Base-by-base conservation (phyloP, 306 rosid species). In the Macrotyloma uniflorum region DNA sequence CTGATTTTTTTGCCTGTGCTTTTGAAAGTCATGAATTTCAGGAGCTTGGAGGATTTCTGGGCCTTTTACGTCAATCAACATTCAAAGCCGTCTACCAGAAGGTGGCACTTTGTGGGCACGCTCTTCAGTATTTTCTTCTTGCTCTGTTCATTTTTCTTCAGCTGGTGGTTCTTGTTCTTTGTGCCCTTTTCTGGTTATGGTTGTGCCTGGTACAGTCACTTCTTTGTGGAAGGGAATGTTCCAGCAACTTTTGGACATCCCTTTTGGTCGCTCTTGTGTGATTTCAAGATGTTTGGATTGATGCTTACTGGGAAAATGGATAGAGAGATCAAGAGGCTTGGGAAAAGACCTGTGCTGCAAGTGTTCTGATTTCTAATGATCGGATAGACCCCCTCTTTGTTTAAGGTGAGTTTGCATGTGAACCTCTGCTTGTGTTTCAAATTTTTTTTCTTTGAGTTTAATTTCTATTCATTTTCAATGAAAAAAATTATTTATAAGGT, bases 311-410 rank as follows among this genome's bases (percentile, higher is more conserved):
- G 99, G 13, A 74, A 89, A 62, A 95, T 95, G 98, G 99, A 95
- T 79, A 93, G 84, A 89, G 99, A 95, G 90, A 95, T 95, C 79
- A 95, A 95, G 86, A 89, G 98, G 93, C 92, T 95, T 22, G 98
- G 98, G 3, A 95, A 95, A 76, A 93, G 98, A 77, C 99, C 99
- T 74, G 89, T 95, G 20, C 81, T 91, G 74, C 98, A 91, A 81
- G 83, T 15, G 43, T 90, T 91, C 61, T 91, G 78, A 86, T 78
- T 71, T 67, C 18, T 8, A 3, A 2, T 67, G 50, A 43, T 33
- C 68, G 1, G 74, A 5, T 53, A 55, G 53, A 36, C 23, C 40
- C 71, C 49, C 78, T n/a, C n/a, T 70, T 38, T 65, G 67, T 71
- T 69, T 79, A 46, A 67, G 80, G 80, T 79, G 63, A 78, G 68